These are phyloP conservation scores for Lipomyces lipofer DNA, from an alignment of 805 yeast species.

Conservation along the genomic window DNA sequence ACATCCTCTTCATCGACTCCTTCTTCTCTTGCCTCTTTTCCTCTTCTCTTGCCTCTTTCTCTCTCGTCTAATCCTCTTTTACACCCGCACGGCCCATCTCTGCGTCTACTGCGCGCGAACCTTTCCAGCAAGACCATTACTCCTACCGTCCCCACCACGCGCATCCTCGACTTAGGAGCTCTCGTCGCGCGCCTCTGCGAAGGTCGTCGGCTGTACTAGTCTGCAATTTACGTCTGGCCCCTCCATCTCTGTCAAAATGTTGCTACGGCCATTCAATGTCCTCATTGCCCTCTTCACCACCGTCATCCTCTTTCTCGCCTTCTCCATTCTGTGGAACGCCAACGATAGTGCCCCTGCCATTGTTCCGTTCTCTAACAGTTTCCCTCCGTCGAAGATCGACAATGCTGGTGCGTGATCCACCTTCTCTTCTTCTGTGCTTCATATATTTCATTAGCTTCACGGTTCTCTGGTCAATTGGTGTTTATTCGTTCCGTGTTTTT, in stretches of 20 bases:
- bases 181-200: not conserved
- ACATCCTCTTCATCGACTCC: slow-evolving; percentile 6
- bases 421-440: no score
- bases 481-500: not conserved
- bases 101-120: no score
- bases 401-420: slow-evolving; percentile 7
- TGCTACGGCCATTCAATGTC: slow-evolving; percentile 26
- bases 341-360: slow-evolving; percentile 1
- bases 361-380: slow-evolving; percentile 17
- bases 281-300: slow-evolving; percentile 25
- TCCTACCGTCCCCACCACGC: no score
- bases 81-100: no score
- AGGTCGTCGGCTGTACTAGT: no score
- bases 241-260: slow-evolving; percentile 14
- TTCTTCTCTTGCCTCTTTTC: not conserved
- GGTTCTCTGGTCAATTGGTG: not conserved
- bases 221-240: not conserved
- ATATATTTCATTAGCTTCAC: no score
- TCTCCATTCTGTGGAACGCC: slow-evolving; percentile 25
- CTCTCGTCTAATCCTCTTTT: not conserved
- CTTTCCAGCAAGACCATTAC: no score
- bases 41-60: slow-evolving; percentile 1
- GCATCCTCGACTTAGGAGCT: no score
- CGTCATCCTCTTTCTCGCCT: slow-evolving; percentile 23
- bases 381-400: not conserved